Evolutionary conservation across 495 filamentous ascomycete species (phyloP).

Genomic region (Staphylotrichum longicolle): DNA sequence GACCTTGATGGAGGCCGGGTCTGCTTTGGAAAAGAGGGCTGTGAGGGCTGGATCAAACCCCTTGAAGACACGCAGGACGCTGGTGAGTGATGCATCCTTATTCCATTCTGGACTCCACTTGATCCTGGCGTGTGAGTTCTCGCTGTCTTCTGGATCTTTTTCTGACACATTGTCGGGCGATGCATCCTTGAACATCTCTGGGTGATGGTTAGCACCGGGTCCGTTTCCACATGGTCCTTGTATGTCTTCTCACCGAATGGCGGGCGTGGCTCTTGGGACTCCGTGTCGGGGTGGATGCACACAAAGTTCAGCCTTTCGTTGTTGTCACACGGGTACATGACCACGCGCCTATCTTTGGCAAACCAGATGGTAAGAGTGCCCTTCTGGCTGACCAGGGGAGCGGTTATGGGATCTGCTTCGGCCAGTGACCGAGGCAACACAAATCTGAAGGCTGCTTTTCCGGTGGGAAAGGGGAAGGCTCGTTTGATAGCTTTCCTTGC

Average conservation of each 20-base stretch:
- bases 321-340: slow-evolving; percentile 59
- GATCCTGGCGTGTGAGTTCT: too few species aligned
- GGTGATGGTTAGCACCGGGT: too few species aligned
- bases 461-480: slow-evolving; percentile 45
- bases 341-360: slow-evolving; percentile 49
- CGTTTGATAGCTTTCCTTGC: slow-evolving; percentile 35
- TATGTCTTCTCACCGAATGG: not conserved
- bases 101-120: slow-evolving; percentile 38
- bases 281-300: slow-evolving; percentile 54
- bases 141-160: too few species aligned
- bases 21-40: slow-evolving; percentile 48
- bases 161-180: not conserved
- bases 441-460: slow-evolving; percentile 63
- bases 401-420: slow-evolving; percentile 47
- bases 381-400: slow-evolving; percentile 37
- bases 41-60: slow-evolving; percentile 49
- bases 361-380: slow-evolving; percentile 53
- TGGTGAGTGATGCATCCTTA: slow-evolving; percentile 44
- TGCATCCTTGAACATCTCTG: not conserved
- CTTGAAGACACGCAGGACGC: slow-evolving; percentile 50
- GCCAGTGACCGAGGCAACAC: slow-evolving; percentile 47
- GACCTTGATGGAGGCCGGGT: slow-evolving; percentile 50
- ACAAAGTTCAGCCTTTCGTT: slow-evolving; percentile 60
- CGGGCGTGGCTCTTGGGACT: slow-evolving; percentile 24
- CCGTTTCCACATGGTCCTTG: too few species aligned